Conservation (phyloP, 495 filamentous ascomycete species). For the Penicillium bovifimosum region DNA sequence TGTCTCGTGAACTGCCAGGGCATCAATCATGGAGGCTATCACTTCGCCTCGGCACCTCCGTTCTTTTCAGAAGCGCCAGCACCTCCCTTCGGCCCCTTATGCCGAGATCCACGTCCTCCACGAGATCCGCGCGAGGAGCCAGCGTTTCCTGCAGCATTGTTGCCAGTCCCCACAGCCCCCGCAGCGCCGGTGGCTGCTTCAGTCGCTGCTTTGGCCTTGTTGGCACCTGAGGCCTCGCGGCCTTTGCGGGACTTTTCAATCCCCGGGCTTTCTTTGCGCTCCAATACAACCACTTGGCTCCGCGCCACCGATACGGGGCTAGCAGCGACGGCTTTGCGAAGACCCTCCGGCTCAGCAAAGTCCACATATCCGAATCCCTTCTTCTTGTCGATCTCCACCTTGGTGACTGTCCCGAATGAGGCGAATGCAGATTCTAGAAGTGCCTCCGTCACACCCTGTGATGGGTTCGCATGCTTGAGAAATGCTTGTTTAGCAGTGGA, state of each 20-base stretch:
- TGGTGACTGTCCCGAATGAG: conserved; percentile 62
- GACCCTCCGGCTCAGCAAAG: conserved; percentile 62
- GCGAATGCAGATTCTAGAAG: conserved; percentile 67
- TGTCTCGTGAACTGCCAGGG: conserved; percentile 7
- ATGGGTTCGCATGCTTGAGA: conserved; percentile 86
- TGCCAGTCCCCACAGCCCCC: neutral
- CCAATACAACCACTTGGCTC: conserved; percentile 79
- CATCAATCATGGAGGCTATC: neutral
- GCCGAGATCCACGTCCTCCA: conserved; percentile 30
- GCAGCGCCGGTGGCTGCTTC: neutral
- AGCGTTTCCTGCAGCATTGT: conserved; percentile 10
- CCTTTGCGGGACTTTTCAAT: conserved; percentile 38
- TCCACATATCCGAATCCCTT: conserved; percentile 92
- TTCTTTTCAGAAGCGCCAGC: conserved; percentile 11
- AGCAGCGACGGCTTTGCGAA: conserved; percentile 73
- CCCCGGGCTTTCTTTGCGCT: conserved; percentile 57
- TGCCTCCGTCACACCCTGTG: conserved; percentile 82
- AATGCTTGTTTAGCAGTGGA: conserved; percentile 74
- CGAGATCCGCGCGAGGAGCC: conserved; percentile 38
- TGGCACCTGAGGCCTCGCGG: conserved; percentile 21
- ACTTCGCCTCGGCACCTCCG: conserved; percentile 15
- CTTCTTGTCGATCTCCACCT: conserved; percentile 84
- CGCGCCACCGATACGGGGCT: conserved; percentile 77
- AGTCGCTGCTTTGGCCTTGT: conserved; percentile 3
- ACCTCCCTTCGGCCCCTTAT: conserved; percentile 26